A percentile compares a stretch with the other conserved stretches of the same genome.
Evolutionary conservation across 2,329 filamentous ascomycete genomes (phyloP).

Genomic region (Neophaeococcomyces aloes): DNA sequence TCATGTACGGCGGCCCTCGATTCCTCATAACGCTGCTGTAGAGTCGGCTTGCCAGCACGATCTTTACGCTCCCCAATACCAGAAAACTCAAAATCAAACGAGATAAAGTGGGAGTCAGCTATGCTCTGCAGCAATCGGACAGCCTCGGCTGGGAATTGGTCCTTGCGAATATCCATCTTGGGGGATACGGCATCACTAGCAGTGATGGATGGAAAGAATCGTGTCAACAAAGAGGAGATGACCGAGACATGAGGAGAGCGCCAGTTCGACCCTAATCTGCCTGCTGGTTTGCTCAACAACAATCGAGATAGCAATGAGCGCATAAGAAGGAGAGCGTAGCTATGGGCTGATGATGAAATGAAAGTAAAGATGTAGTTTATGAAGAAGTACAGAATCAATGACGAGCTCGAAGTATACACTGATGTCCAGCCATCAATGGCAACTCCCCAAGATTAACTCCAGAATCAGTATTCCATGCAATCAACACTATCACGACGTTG

Average conservation of each 20-base stretch:
- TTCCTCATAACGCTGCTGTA: constrained; percentile 53
- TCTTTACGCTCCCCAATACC: constrained; percentile 40
- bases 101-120: constrained; percentile 49
- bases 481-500: too few species aligned
- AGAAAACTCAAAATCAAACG: constrained; percentile 57
- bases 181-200: constrained; percentile 1
- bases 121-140: constrained; percentile 46
- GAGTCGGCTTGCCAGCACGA: constrained; percentile 32
- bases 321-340: constrained; percentile 1
- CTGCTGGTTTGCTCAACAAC: constrained; percentile 2
- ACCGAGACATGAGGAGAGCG: not conserved
- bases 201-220: constrained; percentile 1
- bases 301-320: constrained; percentile 1
- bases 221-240: not conserved
- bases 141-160: constrained; percentile 15
- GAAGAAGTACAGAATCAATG: constrained; percentile 3
- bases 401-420: constrained; percentile 2
- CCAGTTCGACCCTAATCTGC: not conserved
- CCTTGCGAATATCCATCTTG: constrained; percentile 20
- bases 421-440: too few species aligned
- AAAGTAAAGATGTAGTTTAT: not conserved
- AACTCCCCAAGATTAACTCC: too few species aligned
- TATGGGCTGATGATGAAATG: not conserved
- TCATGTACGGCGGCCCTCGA: constrained; percentile 50
- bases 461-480: too few species aligned